Evolutionary conservation across 2,329 filamentous ascomycete species (phyloP).

Genomic region (Aspergillus floridensis): DNA sequence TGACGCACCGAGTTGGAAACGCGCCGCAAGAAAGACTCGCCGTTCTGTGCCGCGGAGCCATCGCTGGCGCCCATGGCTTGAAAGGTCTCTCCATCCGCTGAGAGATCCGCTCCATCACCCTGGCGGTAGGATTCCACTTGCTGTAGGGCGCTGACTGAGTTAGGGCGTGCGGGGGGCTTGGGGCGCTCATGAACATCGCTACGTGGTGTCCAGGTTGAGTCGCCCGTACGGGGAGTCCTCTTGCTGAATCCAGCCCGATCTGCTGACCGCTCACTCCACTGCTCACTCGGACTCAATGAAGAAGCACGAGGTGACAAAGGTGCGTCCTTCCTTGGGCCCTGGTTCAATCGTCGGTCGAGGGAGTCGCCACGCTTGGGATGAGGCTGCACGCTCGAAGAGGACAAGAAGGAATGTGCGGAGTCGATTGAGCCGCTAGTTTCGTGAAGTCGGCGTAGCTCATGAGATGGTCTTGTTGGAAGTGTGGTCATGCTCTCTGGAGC

Average conservation of each 20-base stretch:
- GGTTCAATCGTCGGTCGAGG: slow-evolving; percentile 50
- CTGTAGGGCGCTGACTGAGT: slow-evolving; percentile 46
- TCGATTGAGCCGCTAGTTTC: slow-evolving; percentile 51
- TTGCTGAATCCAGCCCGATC: slow-evolving; percentile 38
- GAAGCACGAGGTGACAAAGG: slow-evolving; percentile 33
- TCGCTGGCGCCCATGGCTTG: slow-evolving; percentile 80
- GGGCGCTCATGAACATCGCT: slow-evolving; percentile 39
- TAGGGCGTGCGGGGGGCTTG: slow-evolving; percentile 41
- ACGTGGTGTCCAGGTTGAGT: slow-evolving; percentile 50
- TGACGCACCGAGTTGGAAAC: slow-evolving; percentile 94
- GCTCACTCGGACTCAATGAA: slow-evolving; percentile 33
- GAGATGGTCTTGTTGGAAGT: slow-evolving; percentile 53
- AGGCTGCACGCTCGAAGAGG: slow-evolving; percentile 33
- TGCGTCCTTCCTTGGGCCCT: slow-evolving; percentile 66
- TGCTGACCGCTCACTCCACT: slow-evolving; percentile 27
- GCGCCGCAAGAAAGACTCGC: slow-evolving; percentile 76
- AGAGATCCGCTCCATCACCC: slow-evolving; percentile 55
- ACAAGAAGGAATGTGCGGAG: slow-evolving; percentile 34
- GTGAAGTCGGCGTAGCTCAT: slow-evolving; percentile 55
- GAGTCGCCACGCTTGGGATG: slow-evolving; percentile 61
- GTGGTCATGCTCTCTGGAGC: slow-evolving; percentile 34
- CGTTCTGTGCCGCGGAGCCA: slow-evolving; percentile 43
- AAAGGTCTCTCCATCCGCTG: slow-evolving; percentile 90
- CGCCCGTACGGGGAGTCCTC: slow-evolving; percentile 42
- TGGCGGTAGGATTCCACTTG: slow-evolving; percentile 37